phyloP scores from a whole-genome alignment of 2,329 filamentous ascomycete species.

The Oidium heveae region DNA sequence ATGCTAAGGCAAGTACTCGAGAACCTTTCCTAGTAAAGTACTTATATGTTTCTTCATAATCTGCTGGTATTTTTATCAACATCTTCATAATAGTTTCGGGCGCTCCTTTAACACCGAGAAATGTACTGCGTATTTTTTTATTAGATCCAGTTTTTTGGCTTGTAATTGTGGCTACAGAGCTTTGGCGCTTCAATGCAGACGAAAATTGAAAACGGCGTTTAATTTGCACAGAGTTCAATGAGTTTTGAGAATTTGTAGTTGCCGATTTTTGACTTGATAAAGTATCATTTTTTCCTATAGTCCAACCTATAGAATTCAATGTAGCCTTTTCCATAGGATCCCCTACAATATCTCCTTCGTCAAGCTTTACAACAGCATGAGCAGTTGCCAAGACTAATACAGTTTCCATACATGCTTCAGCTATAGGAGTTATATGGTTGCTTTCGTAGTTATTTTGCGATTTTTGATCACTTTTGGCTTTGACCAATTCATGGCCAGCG shows the following conservation, averaged over 20 bases:
- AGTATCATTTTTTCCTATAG: constrained; percentile 67
- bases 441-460: constrained; percentile 61
- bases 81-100: constrained; percentile 93
- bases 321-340: constrained; percentile 99
- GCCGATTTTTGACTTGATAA: constrained; percentile 38
- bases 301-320: constrained; percentile 70
- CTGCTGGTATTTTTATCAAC: constrained; percentile 53
- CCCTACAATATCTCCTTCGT: constrained; percentile 90
- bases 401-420: constrained; percentile 50
- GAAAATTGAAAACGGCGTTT: constrained; percentile 97
- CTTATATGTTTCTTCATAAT: constrained; percentile 97
- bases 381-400: constrained; percentile 85
- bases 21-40: constrained; percentile 92
- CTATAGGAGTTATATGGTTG: constrained; percentile 47
- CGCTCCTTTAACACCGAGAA: constrained; percentile 88
- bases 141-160: constrained; percentile 46
- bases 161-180: constrained; percentile 66
- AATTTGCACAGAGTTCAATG: constrained; percentile 63
- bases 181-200: constrained; percentile 84
- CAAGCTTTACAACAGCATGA: constrained; percentile 83
- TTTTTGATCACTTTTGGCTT: constrained; percentile 35
- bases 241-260: constrained; percentile 20
- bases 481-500: constrained; percentile 57
- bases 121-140: constrained; percentile 59
- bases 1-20: constrained; percentile 76